Percentiles rank a stretch among this genome's conserved stretches.
Evolutionary conservation across 2,329 filamentous ascomycete genomes (phyloP).

Genomic region (Chaetomium globosum): DNA sequence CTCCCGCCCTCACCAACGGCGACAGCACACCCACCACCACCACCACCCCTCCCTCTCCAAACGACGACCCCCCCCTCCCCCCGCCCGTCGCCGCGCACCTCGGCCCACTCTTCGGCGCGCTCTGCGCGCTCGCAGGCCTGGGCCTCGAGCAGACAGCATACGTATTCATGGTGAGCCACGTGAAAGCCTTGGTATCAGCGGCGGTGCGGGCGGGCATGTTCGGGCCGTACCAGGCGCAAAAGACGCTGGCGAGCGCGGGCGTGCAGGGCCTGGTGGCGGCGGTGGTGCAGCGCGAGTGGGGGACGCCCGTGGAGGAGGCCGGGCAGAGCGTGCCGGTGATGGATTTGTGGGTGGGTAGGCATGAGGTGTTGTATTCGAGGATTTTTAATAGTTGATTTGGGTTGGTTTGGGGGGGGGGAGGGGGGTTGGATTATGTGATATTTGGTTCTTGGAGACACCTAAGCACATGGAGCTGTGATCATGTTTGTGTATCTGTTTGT

Average conservation of each 20-base stretch:
- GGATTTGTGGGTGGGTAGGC: slow-evolving; percentile 81
- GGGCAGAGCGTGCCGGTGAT: slow-evolving; percentile 75
- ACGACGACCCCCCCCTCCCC: slow-evolving; percentile 42
- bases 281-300: slow-evolving; percentile 63
- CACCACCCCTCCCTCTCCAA: background rate
- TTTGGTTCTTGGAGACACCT: background rate
- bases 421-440: background rate
- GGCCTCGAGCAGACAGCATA: slow-evolving; percentile 67
- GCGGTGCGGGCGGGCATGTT: slow-evolving; percentile 76
- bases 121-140: slow-evolving; percentile 65
- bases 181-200: slow-evolving; percentile 74
- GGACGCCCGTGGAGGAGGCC: slow-evolving; percentile 63
- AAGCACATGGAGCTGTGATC: background rate
- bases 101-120: slow-evolving; percentile 69
- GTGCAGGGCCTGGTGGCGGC: slow-evolving; percentile 61
- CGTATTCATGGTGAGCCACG: slow-evolving; percentile 74
- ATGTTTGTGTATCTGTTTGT: background rate
- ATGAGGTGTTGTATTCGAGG: slow-evolving; percentile 80
- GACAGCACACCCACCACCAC: slow-evolving; percentile 26
- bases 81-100: slow-evolving; percentile 65
- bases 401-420: background rate
- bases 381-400: slow-evolving; percentile 75
- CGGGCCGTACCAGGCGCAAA: slow-evolving; percentile 79
- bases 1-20: background rate
- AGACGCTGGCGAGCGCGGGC: slow-evolving; percentile 63